A percentile compares a stretch with the other conserved stretches of the same genome.
phyloP scores from a whole-genome alignment of 306 rosid species.

The Fragaria vesca region DNA sequence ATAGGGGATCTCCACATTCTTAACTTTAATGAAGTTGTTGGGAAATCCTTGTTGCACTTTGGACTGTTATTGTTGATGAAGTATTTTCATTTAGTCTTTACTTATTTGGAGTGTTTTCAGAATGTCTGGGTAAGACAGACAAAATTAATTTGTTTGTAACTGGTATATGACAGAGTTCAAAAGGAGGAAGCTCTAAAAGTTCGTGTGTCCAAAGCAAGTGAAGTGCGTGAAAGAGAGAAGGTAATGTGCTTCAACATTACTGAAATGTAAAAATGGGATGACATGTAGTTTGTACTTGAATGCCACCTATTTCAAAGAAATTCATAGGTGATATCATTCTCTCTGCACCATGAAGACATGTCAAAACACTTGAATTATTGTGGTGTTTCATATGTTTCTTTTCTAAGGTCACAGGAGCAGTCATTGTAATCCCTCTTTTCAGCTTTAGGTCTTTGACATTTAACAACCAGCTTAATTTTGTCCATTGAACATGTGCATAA shows the following conservation, averaged over 20 bases:
- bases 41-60: not conserved
- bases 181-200: slow-evolving; percentile 92
- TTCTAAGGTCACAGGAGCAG: not conserved
- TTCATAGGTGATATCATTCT: not conserved
- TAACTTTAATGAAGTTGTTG: not conserved
- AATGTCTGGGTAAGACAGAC: slow-evolving; percentile 9
- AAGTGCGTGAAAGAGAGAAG: slow-evolving; percentile 86
- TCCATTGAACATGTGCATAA: not conserved
- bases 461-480: not conserved
- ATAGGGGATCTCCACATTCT: not conserved
- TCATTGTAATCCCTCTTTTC: not conserved
- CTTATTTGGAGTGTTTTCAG: slow-evolving; percentile 16
- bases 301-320: not conserved
- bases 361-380: not conserved
- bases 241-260: slow-evolving; percentile 35
- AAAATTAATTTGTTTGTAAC: not conserved
- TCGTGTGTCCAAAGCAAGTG: slow-evolving; percentile 70
- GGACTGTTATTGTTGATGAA: not conserved
- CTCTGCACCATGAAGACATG: not conserved
- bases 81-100: not conserved
- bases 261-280: not conserved
- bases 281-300: not conserved
- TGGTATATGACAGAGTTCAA: slow-evolving; percentile 54
- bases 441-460: not conserved
- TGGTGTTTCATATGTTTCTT: not conserved